phyloP scores from a whole-genome alignment of 108 stramenopile genomes.

The Nannochloropsis gaditana region DNA sequence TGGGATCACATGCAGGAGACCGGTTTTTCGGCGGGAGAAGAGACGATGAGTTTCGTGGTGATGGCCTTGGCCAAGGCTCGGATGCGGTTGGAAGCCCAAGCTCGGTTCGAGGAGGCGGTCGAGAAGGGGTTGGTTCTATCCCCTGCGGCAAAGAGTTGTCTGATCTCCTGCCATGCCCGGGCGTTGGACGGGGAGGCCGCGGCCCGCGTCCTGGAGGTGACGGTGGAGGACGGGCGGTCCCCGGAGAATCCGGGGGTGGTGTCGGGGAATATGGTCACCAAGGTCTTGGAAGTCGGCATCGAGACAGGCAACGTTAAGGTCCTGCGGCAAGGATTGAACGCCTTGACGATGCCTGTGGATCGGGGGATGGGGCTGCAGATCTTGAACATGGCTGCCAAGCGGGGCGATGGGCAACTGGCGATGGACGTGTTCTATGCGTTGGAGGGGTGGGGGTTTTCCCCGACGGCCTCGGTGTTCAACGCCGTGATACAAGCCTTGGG shows the following conservation, averaged over 20 bases:
- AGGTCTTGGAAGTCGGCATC: not conserved
- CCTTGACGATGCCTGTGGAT: not conserved
- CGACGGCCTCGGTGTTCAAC: not conserved
- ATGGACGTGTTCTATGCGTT: constrained; percentile 20
- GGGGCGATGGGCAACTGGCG: constrained; percentile 6
- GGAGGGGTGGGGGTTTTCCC: not conserved
- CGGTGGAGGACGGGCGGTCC: not conserved
- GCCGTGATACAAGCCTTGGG: not conserved
- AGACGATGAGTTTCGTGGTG: not conserved
- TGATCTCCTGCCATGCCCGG: constrained; percentile 5
- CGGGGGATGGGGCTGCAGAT: not conserved
- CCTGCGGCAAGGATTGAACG: not conserved
- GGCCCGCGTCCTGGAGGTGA: not conserved
- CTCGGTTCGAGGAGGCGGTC: not conserved
- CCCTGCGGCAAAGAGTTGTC: not conserved
- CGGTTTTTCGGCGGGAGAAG: not conserved
- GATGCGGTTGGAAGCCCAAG: not conserved
- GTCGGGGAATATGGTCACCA: not conserved
- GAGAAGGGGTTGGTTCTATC: not conserved
- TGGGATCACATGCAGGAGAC: not conserved
- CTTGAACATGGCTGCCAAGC: not conserved
- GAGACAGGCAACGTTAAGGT: not conserved
- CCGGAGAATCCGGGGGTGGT: not conserved
- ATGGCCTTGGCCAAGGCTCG: constrained; percentile 19
- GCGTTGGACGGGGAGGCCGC: not conserved